A percentile compares a stretch with the other conserved stretches of the same genome.
phyloP scores from a whole-genome alignment of 2,329 filamentous ascomycete species.

The Paraphoma sp. region DNA sequence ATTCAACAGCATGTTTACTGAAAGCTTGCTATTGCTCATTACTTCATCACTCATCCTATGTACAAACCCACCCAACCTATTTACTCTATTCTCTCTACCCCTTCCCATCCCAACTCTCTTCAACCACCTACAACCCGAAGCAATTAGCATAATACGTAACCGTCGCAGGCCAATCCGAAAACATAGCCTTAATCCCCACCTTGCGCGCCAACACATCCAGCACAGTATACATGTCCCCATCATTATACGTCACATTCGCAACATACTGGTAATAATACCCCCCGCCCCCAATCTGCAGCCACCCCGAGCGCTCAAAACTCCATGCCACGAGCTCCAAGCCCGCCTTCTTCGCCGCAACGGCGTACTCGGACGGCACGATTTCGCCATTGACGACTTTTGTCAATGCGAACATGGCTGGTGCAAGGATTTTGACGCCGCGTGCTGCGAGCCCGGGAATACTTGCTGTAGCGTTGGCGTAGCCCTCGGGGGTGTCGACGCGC shows the following conservation, averaged over 20 bases:
- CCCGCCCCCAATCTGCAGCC: conserved; percentile 58
- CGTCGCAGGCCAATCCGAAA: conserved; percentile 73
- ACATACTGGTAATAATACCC: conserved; percentile 51
- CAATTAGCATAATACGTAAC: conserved; percentile 77
- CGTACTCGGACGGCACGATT: conserved; percentile 70
- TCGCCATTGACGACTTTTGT: conserved; percentile 58
- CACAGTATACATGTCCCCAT: conserved; percentile 71
- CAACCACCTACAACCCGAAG: conserved; percentile 53
- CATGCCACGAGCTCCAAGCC: conserved; percentile 72
- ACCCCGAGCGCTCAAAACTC: conserved; percentile 71
- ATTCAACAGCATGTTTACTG: no score
- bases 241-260: conserved; percentile 61
- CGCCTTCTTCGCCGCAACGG: conserved; percentile 64
- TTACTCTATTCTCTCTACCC: not conserved
- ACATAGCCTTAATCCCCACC: conserved; percentile 67
- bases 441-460: conserved; percentile 63
- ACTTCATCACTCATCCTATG: not conserved
- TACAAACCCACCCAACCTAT: not conserved
- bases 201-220: conserved; percentile 68
- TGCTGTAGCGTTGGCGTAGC: conserved; percentile 61
- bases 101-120: not conserved
- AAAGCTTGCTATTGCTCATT: not conserved
- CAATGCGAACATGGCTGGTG: conserved; percentile 69
- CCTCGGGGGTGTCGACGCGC: conserved; percentile 58
- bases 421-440: conserved; percentile 67